Percentiles rank a stretch among this genome's conserved stretches.
Evolutionary conservation across 768 basidiomycete genomes (phyloP).

Genomic region (Mycena filopes): DNA sequence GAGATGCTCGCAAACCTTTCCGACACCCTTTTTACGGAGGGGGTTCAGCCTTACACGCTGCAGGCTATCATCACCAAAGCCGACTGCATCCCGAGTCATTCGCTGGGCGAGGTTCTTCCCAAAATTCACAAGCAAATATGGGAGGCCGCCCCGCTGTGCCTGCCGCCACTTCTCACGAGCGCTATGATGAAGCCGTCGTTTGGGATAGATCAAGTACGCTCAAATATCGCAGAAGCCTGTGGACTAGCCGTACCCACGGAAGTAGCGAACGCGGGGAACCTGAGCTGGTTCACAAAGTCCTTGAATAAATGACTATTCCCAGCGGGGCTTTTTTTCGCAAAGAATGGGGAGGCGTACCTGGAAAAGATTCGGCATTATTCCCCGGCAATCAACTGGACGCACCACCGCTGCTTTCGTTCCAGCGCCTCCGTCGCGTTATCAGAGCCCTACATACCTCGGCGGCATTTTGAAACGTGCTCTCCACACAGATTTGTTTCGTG

Average conservation of each 20-base stretch:
- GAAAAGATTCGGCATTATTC: no score
- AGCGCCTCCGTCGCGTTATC: no score
- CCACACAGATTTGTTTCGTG: no score
- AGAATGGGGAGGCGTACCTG: no score
- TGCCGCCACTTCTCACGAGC: constrained; percentile 73
- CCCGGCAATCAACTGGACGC: no score
- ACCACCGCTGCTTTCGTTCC: no score
- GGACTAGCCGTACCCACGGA: constrained; percentile 39
- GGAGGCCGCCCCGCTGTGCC: constrained; percentile 66
- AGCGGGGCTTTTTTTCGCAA: no score
- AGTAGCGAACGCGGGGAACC: no score
- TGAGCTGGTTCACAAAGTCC: no score
- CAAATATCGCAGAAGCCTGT: constrained; percentile 71
- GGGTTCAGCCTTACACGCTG: constrained; percentile 62
- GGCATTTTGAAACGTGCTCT: no score
- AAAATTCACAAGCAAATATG: constrained; percentile 63
- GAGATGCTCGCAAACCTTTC: constrained; percentile 71
- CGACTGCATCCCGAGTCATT: constrained; percentile 58
- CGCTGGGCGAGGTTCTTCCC: constrained; percentile 47
- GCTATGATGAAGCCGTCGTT: constrained; percentile 58
- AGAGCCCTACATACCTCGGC: no score
- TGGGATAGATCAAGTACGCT: constrained; percentile 67
- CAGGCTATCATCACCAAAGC: constrained; percentile 81
- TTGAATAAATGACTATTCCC: no score
- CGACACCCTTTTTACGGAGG: constrained; percentile 49